Conservation (phyloP, 257 asterid genomes). For the Solanum appendiculatum region DNA sequence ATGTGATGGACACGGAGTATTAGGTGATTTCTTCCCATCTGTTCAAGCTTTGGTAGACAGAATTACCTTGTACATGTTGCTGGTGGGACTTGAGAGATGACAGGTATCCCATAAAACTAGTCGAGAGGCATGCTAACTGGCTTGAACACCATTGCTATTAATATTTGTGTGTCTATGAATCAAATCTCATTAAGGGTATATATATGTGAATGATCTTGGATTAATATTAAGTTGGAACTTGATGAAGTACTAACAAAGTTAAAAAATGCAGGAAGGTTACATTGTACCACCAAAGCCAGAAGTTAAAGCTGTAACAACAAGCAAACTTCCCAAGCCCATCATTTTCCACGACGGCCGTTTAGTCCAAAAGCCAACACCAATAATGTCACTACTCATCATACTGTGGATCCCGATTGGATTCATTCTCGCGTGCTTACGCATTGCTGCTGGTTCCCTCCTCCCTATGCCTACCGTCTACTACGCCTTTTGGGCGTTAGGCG, state of each 20-base stretch:
- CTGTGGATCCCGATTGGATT: constrained; percentile 59
- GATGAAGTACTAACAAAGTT: neutral
- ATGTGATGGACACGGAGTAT: neutral
- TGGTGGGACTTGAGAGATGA: neutral
- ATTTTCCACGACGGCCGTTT: constrained; percentile 61
- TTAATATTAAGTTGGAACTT: no score
- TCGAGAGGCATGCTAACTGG: neutral
- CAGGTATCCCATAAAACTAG: no score
- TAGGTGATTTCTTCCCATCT: neutral
- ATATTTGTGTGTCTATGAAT: neutral
- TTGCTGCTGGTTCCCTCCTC: constrained; percentile 50
- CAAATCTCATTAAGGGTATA: neutral
- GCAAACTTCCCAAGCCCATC: constrained; percentile 48
- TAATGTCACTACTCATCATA: constrained; percentile 30
- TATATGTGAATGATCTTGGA: no score
- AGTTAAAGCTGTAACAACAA: constrained; percentile 27
- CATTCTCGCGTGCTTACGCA: constrained; percentile 38
- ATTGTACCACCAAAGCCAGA: constrained; percentile 44
- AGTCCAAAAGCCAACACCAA: constrained; percentile 47
- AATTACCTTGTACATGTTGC: neutral
- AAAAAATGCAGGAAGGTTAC: constrained; percentile 34
- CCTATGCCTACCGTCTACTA: constrained; percentile 48
- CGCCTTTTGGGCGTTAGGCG: constrained; percentile 48
- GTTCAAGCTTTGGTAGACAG: neutral
- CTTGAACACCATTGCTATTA: neutral